Conservation (phyloP, 805 yeast species). For the Zygosaccharomyces bailii region DNA sequence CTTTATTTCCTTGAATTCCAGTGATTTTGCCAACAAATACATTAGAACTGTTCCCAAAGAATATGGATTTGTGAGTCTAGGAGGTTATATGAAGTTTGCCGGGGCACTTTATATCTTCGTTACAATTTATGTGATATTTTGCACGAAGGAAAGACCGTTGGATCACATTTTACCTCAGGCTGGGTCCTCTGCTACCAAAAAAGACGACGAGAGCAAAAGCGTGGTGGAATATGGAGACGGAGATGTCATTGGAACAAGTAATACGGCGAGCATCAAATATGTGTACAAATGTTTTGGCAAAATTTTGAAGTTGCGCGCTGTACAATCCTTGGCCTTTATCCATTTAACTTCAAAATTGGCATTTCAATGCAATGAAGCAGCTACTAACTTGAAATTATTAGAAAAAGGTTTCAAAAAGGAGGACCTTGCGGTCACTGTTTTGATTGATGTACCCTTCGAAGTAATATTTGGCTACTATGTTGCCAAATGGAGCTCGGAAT, state of each 20-base stretch:
- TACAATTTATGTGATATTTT: conserved; percentile 55
- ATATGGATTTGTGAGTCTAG: conserved; percentile 65
- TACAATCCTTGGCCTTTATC: conserved; percentile 68
- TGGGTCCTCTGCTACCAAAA: conserved; percentile 6
- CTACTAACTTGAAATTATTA: conserved; percentile 83
- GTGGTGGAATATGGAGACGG: conserved; percentile 27
- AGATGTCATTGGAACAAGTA: conserved; percentile 29
- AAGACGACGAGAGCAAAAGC: conserved; percentile 20
- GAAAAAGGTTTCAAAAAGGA: conserved; percentile 93
- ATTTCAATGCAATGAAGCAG: conserved; percentile 94
- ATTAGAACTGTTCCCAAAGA: conserved; percentile 58
- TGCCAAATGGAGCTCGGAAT: conserved; percentile 87
- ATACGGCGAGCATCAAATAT: conserved; percentile 40
- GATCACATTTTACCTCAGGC: conserved; percentile 22
- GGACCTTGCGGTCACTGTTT: conserved; percentile 86
- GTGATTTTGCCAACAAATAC: conserved; percentile 88
- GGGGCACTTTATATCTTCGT: conserved; percentile 68
- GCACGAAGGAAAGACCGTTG: conserved; percentile 70
- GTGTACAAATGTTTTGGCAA: conserved; percentile 66
- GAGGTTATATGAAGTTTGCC: conserved; percentile 73
- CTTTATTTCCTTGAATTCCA: conserved; percentile 84
- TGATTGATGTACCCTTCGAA: conserved; percentile 95
- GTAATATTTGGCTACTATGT: conserved; percentile 93
- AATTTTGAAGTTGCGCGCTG: conserved; percentile 65
- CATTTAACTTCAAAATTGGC: conserved; percentile 84